Base-by-base conservation (phyloP, 2,329 filamentous ascomycete genomes). In the Trichoderma sp. region DNA sequence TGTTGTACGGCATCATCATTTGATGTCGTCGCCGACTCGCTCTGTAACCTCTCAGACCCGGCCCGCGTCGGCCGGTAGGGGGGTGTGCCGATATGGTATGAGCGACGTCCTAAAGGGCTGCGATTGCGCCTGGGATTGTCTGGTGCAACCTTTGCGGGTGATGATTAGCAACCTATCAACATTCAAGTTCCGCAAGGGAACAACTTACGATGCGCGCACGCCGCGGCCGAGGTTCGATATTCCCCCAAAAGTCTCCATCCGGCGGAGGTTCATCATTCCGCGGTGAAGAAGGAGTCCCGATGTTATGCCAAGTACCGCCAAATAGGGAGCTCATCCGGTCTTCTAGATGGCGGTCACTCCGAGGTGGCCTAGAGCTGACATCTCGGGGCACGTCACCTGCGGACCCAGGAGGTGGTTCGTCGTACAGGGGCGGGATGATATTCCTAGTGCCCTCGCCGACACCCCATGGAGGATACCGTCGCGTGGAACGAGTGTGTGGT, bases 291-390 rank as follows among this genome's bases (percentile, higher is more conserved):
- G 36, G 47, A 5, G 68, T 39, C 5, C 59, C 70, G 6, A 73
- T 15, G 12, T 73, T 75, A n/a, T 71, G 72, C 73, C 70, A 75
- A 43, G 63, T 71, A 28, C 73, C 71, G 13, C 75, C 73, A 32
- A 77, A 79, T 2, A 79, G 59, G 26, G 73, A 73, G 34, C 74
- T 76, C 65, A 80, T 74, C 23, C 76, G 76, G 43, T 80, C 77
- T 66, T 79, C 78, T 9, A 80, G 67, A 32, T 34, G 32, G 2
- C 71, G 68, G 26, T 78, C 77, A 36, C 75, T 74, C 66, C 76
- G 76, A n/a, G 71, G 73, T 28, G 53, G 53, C 43, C 74, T 74
- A 11, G 73, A 30, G 50, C 17, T 74, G 74, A 78, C 75, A 57
- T 76, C 78, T 63, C 76, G 75, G 43, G 79, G 36, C 23, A 71